phyloP scores from a whole-genome alignment of 345 rosid species.

The Cochlearia excelsa region DNA sequence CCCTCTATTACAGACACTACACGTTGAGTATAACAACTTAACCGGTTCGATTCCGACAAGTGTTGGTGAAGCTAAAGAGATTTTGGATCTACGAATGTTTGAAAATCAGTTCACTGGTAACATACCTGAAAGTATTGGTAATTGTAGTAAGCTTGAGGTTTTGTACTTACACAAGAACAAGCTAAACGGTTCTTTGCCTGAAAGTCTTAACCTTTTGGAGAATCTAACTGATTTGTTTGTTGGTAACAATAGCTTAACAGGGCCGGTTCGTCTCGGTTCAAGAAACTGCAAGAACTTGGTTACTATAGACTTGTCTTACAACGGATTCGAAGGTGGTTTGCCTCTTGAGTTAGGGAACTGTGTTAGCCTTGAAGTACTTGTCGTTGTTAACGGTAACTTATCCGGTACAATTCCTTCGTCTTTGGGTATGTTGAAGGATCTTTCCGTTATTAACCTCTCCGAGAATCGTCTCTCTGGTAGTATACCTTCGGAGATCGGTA shows the following conservation, averaged over 20 bases:
- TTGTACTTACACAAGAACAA: slow-evolving; percentile 48
- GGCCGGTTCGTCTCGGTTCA: slow-evolving; percentile 49
- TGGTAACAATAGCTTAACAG: slow-evolving; percentile 44
- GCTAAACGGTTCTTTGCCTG: slow-evolving; percentile 57
- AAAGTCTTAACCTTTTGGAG: slow-evolving; percentile 49
- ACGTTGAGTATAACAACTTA: slow-evolving; percentile 48
- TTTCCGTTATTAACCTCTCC: slow-evolving; percentile 50
- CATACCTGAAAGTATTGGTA: slow-evolving; percentile 64
- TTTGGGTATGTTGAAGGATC: slow-evolving; percentile 48
- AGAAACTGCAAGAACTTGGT: slow-evolving; percentile 46
- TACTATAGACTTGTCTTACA: slow-evolving; percentile 55
- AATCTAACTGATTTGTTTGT: slow-evolving; percentile 49
- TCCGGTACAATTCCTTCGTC: slow-evolving; percentile 66
- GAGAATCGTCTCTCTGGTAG: slow-evolving; percentile 64
- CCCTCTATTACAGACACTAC: slow-evolving; percentile 34
- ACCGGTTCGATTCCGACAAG: slow-evolving; percentile 62
- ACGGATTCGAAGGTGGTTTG: slow-evolving; percentile 52
- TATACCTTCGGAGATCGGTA: slow-evolving; percentile 67
- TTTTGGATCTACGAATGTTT: slow-evolving; percentile 37
- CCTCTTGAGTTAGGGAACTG: slow-evolving; percentile 60
- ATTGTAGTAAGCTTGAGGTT: slow-evolving; percentile 45
- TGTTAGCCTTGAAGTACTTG: slow-evolving; percentile 45
- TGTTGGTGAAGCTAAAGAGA: slow-evolving; percentile 48
- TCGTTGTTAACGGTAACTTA: slow-evolving; percentile 45
- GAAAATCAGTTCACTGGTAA: slow-evolving; percentile 55